Evolutionary conservation across 139 green algal genomes (phyloP).

Genomic region (Picochlorum costavermella): DNA sequence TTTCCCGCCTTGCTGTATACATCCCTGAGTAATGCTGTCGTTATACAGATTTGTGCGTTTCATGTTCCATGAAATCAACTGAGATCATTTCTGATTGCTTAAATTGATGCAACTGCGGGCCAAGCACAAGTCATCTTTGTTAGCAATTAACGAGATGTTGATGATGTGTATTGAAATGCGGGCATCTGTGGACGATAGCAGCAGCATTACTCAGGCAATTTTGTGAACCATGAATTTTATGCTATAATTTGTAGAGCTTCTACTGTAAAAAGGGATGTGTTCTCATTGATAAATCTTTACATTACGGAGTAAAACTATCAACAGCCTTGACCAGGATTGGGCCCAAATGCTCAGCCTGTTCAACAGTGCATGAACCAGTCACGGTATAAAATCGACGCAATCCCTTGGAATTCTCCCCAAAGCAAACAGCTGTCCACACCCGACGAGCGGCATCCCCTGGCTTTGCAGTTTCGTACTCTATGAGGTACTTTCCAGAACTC

Average conservation of each 20-base stretch:
- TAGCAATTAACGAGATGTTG: neutral
- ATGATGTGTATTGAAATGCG: neutral
- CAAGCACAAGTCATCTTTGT: neutral
- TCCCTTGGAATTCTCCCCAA: slow-evolving; percentile 10
- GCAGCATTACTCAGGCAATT: neutral
- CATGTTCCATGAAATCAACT: neutral
- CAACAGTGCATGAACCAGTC: slow-evolving; percentile 17
- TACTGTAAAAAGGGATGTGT: neutral
- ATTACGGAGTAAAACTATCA: slow-evolving; percentile 8
- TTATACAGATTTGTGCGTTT: neutral
- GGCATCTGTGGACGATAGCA: neutral
- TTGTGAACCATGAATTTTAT: neutral
- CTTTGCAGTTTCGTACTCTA: slow-evolving; percentile 14
- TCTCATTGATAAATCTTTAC: too few species aligned
- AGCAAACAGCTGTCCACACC: slow-evolving; percentile 13
- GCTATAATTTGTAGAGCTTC: neutral
- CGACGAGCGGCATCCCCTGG: slow-evolving; percentile 2
- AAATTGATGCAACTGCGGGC: slow-evolving; percentile 2
- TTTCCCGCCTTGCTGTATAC: too few species aligned
- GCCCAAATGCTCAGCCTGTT: slow-evolving; percentile 1
- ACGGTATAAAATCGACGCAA: slow-evolving; percentile 21
- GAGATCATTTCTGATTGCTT: slow-evolving; percentile 4
- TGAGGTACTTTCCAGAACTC: slow-evolving; percentile 2
- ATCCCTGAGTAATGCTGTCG: too few species aligned
- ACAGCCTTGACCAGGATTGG: slow-evolving; percentile 9